Percentiles rank a stretch among this genome's conserved stretches.
These are phyloP conservation scores for Cutaneotrichosporon arboriforme DNA, from an alignment of 1,284 basidiomycete genomes.

Conservation along the genomic window DNA sequence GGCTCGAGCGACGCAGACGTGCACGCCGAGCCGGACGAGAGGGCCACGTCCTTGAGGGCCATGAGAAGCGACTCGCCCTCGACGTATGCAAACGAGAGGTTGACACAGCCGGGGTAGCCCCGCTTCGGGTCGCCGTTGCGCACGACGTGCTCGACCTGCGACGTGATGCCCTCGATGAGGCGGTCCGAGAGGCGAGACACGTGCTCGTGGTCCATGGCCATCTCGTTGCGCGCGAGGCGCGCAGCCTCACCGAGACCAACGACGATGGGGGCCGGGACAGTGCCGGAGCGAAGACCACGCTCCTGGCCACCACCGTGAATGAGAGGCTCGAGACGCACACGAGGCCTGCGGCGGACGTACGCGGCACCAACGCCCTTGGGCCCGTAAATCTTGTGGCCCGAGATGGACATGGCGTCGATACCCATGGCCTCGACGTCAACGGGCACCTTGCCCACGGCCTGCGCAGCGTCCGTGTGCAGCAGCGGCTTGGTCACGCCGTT, in stretches of 20 bases:
- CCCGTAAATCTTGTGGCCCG: conserved; percentile 96
- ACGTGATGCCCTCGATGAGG: conserved; percentile 73
- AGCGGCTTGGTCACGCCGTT: conserved; percentile 77
- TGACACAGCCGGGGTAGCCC: conserved; percentile 89
- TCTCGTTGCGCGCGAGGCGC: conserved; percentile 83
- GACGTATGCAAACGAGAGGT: conserved; percentile 93
- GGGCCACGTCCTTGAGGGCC: conserved; percentile 97
- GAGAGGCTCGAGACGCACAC: conserved; percentile 91
- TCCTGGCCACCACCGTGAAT: conserved; percentile 97
- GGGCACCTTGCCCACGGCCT: conserved; percentile 86
- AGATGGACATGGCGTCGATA: conserved; percentile 92
- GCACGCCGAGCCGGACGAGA: conserved; percentile 96
- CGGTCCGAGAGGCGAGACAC: conserved; percentile 73
- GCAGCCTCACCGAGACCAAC: conserved; percentile 96
- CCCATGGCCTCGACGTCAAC: conserved; percentile 93
- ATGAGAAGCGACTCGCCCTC: conserved; percentile 96
- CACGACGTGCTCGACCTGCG: conserved; percentile 80
- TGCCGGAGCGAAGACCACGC: conserved; percentile 89
- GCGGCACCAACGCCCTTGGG: conserved; percentile 95
- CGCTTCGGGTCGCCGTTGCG: conserved; percentile 78
- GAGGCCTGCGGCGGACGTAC: conserved; percentile 86
- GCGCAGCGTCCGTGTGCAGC: conserved; percentile 97
- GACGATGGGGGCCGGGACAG: conserved; percentile 79
- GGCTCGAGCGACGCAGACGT: conserved; percentile 98
- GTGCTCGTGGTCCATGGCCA: conserved; percentile 80